Conservation (phyloP, 2,329 filamentous ascomycete genomes). For the Harringtonia lauricola region DNA sequence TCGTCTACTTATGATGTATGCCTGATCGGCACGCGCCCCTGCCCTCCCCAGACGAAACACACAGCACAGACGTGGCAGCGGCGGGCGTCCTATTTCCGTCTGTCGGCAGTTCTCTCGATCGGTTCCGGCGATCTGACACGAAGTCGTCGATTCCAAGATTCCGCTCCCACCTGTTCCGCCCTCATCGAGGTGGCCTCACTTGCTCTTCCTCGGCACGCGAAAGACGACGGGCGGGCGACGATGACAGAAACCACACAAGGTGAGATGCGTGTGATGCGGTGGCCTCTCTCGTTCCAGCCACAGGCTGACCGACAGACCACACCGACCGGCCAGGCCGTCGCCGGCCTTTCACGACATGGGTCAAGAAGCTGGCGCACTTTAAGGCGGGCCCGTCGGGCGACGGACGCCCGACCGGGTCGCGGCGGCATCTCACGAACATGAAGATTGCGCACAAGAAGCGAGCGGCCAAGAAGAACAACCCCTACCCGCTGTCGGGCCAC, state of each 20-base stretch:
- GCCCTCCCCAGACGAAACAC: neutral
- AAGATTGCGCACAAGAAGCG: constrained; percentile 45
- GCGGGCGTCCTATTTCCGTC: neutral
- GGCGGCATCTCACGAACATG: constrained; percentile 28
- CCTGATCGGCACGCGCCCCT: neutral
- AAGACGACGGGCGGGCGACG: no score
- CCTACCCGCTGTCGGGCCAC: constrained; percentile 76
- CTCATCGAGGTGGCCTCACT: no score
- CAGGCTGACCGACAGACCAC: constrained; percentile 39
- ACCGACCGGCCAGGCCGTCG: constrained; percentile 53
- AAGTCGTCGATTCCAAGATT: no score
- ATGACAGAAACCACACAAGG: no score
- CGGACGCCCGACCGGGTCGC: constrained; percentile 30
- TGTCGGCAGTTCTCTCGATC: neutral
- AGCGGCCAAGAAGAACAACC: constrained; percentile 64
- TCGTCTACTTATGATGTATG: no score
- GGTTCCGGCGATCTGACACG: neutral
- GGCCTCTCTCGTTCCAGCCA: no score
- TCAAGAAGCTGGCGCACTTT: constrained; percentile 85
- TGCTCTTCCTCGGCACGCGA: no score
- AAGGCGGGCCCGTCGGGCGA: constrained; percentile 56
- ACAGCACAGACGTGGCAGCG: neutral
- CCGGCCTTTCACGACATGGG: constrained; percentile 83
- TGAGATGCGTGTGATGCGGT: no score
- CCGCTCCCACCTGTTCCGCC: no score